These are phyloP conservation scores for Pleoardoris graminearum DNA, from an alignment of 2,329 filamentous ascomycete species.

Conservation along the genomic window DNA sequence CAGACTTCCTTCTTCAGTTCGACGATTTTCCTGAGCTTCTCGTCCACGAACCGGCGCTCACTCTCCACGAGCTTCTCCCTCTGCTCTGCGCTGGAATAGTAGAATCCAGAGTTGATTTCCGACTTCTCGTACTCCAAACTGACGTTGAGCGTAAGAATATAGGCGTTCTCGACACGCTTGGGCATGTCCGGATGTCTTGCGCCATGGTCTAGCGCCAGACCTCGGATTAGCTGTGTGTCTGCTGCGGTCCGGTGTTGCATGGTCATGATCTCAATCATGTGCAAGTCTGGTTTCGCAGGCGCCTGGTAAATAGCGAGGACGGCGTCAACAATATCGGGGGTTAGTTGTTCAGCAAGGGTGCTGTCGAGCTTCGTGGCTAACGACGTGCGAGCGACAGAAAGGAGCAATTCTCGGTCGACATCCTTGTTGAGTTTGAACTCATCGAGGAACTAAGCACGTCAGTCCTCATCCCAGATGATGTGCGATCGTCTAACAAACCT, in stretches of 20 bases:
- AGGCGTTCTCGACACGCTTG: constrained; percentile 92
- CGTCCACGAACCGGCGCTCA: constrained; percentile 91
- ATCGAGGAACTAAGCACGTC: constrained; percentile 74
- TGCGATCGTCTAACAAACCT: constrained; percentile 55
- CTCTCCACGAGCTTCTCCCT: constrained; percentile 97
- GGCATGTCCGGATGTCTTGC: constrained; percentile 98
- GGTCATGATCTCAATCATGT: constrained; percentile 99
- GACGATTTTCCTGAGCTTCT: constrained; percentile 96
- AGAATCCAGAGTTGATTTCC: constrained; percentile 98
- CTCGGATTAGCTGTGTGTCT: constrained; percentile 93
- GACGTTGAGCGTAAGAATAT: constrained; percentile 93
- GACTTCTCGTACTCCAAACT: constrained; percentile 98
- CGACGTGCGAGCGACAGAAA: constrained; percentile 91
- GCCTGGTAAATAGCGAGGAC: constrained; percentile 92
- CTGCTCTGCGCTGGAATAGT: constrained; percentile 96
- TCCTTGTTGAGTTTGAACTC: constrained; percentile 86
- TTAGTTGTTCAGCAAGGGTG: constrained; percentile 85
- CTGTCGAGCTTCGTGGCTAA: constrained; percentile 93
- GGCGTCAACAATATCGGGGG: constrained; percentile 92
- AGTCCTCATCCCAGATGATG: constrained; percentile 5
- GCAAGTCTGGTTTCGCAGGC: constrained; percentile 89
- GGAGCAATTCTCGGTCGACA: constrained; percentile 89
- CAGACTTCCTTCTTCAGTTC: constrained; percentile 98
- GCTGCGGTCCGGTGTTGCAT: constrained; percentile 98
- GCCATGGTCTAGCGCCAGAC: constrained; percentile 90